A percentile compares a stretch with the other conserved stretches of the same genome.
These are phyloP conservation scores for Kluyveromyces aestuarii DNA, from an alignment of 805 yeast genomes.

Conservation along the genomic window DNA sequence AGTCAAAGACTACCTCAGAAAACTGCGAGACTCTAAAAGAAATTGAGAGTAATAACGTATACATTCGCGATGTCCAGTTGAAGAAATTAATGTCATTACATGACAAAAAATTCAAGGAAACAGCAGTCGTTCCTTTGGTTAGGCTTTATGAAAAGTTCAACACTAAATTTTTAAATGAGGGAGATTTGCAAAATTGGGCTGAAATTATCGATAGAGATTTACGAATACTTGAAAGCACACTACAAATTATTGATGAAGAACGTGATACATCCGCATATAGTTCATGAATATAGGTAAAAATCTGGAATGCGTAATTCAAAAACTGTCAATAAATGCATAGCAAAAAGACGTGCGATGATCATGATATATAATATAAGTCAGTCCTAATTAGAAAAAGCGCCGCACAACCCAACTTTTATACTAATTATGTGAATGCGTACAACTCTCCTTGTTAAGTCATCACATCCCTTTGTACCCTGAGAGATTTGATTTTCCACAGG, in stretches of 20 bases:
- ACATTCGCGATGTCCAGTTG: slow-evolving; percentile 20
- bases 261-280: neutral
- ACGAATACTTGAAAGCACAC: slow-evolving; percentile 56
- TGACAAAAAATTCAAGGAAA: slow-evolving; percentile 18
- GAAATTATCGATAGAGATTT: slow-evolving; percentile 67
- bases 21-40: slow-evolving; percentile 16
- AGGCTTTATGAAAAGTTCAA: slow-evolving; percentile 16
- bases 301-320: no score
- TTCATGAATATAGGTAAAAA: neutral
- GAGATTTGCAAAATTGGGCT: slow-evolving; percentile 44
- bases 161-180: slow-evolving; percentile 15
- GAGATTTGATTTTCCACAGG: no score
- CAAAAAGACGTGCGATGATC: no score
- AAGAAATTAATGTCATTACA: slow-evolving; percentile 20
- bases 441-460: no score
- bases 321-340: no score
- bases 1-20: slow-evolving; percentile 10
- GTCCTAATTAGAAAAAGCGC: no score
- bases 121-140: slow-evolving; percentile 16
- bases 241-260: slow-evolving; percentile 28
- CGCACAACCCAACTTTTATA: no score
- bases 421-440: no score
- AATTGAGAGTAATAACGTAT: slow-evolving; percentile 20
- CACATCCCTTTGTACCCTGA: no score
- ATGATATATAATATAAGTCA: no score